Evolutionary conservation across 2,329 filamentous ascomycete genomes (phyloP).

Genomic region (Pleomassaria siparia): DNA sequence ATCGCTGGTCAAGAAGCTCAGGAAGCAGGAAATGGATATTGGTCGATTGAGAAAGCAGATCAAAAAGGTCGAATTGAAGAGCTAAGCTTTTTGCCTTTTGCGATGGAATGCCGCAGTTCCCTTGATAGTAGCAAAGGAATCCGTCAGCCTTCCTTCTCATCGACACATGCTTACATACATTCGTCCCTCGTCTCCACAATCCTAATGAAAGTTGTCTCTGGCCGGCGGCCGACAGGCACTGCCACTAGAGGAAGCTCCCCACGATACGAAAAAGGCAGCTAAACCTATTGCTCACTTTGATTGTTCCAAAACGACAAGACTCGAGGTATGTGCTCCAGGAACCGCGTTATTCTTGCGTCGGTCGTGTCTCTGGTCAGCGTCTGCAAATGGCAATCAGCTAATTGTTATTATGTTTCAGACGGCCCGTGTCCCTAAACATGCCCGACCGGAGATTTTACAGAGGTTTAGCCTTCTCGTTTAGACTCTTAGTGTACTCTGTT

Average conservation of each 20-base stretch:
- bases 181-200: background rate
- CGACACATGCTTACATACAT: background rate
- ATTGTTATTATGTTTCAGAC: conserved; percentile 2
- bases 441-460: background rate
- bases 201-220: background rate
- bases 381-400: background rate
- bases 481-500: no score
- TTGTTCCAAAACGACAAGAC: background rate
- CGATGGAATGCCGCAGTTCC: background rate
- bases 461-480: background rate
- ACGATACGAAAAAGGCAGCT: background rate
- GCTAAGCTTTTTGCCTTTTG: background rate
- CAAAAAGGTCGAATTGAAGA: conserved; percentile 33
- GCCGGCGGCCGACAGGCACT: background rate
- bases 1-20: conserved; percentile 62
- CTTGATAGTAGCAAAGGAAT: background rate
- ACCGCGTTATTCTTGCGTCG: background rate
- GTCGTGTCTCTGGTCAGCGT: conserved; percentile 1
- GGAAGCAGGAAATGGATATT: conserved; percentile 68
- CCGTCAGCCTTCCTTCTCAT: background rate
- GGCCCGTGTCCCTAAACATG: background rate
- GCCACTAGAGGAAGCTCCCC: background rate
- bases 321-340: background rate
- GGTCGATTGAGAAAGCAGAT: conserved; percentile 56
- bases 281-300: background rate